Base-by-base conservation (phyloP, 345 rosid genomes). In the Durio zibethinus region DNA sequence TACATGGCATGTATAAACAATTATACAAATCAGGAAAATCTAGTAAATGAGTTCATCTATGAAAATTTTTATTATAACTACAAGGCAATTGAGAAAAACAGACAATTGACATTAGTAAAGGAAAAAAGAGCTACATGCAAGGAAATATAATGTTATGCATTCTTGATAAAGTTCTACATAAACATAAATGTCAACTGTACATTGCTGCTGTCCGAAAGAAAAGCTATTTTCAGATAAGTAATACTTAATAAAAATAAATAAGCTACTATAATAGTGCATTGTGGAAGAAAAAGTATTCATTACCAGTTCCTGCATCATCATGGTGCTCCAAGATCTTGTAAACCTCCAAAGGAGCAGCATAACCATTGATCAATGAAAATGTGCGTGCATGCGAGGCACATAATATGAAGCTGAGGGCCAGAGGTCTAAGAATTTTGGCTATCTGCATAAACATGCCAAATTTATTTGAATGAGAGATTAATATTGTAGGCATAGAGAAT, bases 281-380 rank as follows among this genome's bases (percentile, higher is more conserved):
- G 60, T 12, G 71, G 45, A 50, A 45, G 74, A 29, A 53, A 29
- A 53, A 61, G 11, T 33, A 7, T 60, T 77, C 54, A 70, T 75
- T 86, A 93, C 97, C 93, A 78, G 82, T 74, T 68, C 87, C 97
- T 9, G 79, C 92, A 81, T 92, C 97, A 76, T 94, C 95, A 82
- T 96, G 87, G 87, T 96, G 99, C 81, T 91, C 95, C 83, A 96
- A 84, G 68, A 91, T 86, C 85, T 92, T 96, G 89, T 94, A 96
- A 77, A 86, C 80, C 86, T 90, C 94, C 69, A 91, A 54, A 15
- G 98, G 97, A 50, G 98, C 99, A 43, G 87, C 82, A 81, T 92
- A 96, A 69, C 97, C 98, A 80, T 92, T 94, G 43, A 92, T 88
- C 83, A 96, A 76, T 3, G 98, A 88, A 80, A 93, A 96, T 59